Evolutionary conservation across 768 basidiomycete genomes (phyloP).

Genomic region (Russula vinacea): DNA sequence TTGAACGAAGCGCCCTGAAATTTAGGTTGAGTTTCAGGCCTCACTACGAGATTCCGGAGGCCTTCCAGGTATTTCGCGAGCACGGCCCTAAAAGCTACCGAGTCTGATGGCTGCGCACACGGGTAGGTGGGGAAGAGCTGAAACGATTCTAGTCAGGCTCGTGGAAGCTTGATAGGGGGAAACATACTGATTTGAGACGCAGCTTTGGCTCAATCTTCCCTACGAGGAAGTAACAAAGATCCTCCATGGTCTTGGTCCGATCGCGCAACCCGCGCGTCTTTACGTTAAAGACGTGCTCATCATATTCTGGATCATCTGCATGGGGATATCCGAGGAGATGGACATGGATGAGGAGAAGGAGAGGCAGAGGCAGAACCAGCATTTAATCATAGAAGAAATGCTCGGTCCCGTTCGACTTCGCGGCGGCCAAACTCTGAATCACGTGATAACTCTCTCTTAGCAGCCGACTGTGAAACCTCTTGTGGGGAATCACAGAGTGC

Average conservation of each 20-base stretch:
- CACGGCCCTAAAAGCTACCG: constrained; percentile 49
- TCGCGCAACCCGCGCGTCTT: constrained; percentile 48
- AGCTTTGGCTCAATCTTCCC: constrained; percentile 42
- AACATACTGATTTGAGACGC: constrained; percentile 33
- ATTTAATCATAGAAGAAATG: constrained; percentile 13
- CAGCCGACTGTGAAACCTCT: neutral
- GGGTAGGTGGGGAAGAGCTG: constrained; percentile 52
- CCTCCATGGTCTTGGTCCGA: constrained; percentile 51
- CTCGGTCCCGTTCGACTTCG: neutral
- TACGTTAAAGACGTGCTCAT: constrained; percentile 48
- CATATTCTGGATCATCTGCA: constrained; percentile 48
- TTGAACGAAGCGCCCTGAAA: constrained; percentile 28
- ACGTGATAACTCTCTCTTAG: neutral
- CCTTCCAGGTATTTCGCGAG: constrained; percentile 51
- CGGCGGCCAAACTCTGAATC: constrained; percentile 1
- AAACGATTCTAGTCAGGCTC: constrained; percentile 9
- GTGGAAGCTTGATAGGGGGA: constrained; percentile 20
- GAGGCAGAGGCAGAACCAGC: constrained; percentile 39
- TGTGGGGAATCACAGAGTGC: neutral
- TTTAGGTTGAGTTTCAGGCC: constrained; percentile 32
- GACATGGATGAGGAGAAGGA: constrained; percentile 51
- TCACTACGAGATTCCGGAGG: constrained; percentile 43
- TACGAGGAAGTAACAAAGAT: constrained; percentile 50
- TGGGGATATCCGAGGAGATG: constrained; percentile 52
- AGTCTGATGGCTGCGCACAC: constrained; percentile 51